Conservation (phyloP, 202 grass and related monocot genomes). For the Zoysia matrella region DNA sequence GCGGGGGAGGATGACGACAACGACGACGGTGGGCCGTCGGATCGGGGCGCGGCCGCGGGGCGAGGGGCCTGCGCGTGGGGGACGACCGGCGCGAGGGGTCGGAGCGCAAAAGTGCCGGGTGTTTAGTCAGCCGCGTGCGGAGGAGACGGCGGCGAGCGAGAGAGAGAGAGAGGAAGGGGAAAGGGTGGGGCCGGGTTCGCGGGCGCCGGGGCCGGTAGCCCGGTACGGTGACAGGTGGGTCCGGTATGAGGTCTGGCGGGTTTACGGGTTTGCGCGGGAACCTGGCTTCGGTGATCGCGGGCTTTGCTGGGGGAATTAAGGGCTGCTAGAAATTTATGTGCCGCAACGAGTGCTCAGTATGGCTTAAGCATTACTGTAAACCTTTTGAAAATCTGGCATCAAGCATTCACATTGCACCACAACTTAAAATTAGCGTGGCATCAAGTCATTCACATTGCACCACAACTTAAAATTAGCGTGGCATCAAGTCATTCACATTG, state of each 20-base stretch:
- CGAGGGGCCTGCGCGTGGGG: constrained; percentile 19
- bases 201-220: constrained; percentile 19
- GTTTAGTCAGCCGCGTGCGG: constrained; percentile 4
- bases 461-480: too few relatives aligned
- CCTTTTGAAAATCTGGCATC: too few relatives aligned
- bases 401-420: too few relatives aligned
- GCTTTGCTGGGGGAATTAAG: background rate
- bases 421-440: too few relatives aligned
- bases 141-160: constrained; percentile 15
- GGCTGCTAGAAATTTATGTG: too few relatives aligned
- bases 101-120: constrained; percentile 35
- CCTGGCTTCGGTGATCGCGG: background rate
- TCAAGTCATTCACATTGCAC: too few relatives aligned
- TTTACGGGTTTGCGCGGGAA: constrained; percentile 51
- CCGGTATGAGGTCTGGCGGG: background rate
- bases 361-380: too few relatives aligned
- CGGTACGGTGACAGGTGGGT: constrained; percentile 4
- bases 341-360: too few relatives aligned
- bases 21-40: constrained; percentile 62
- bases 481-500: too few relatives aligned
- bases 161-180: constrained; percentile 16
- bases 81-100: constrained; percentile 24
- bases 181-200: background rate
- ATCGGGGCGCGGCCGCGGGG: constrained; percentile 40
- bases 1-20: constrained; percentile 67